Conservation (phyloP, 345 rosid genomes). For the Trapa incisa region DNA sequence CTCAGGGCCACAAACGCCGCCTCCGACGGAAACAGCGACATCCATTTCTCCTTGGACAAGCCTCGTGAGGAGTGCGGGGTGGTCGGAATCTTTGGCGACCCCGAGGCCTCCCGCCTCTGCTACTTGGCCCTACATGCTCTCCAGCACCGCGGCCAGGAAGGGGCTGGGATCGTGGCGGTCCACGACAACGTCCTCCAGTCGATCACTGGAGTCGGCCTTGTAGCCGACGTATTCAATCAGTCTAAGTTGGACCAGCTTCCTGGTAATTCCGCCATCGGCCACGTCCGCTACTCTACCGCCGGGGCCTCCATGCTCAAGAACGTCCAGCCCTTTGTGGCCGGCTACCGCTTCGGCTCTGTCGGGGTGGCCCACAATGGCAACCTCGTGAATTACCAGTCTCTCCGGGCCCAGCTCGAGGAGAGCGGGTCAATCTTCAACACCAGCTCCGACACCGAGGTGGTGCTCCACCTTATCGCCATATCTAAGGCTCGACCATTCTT, state of each 20-base stretch:
- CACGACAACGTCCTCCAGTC: conserved; percentile 59
- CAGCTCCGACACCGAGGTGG: conserved; percentile 92
- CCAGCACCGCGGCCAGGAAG: conserved; percentile 98
- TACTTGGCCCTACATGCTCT: conserved; percentile 88
- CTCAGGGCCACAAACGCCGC: conserved; percentile 7
- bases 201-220: conserved; percentile 86
- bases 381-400: conserved; percentile 56
- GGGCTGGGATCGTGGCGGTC: conserved; percentile 94
- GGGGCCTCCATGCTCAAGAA: conserved; percentile 91
- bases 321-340: conserved; percentile 98
- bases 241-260: conserved; percentile 79
- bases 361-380: conserved; percentile 97
- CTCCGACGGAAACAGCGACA: conserved; percentile 7
- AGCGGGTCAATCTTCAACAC: conserved; percentile 88
- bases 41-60: conserved; percentile 44
- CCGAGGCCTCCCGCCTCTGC: conserved; percentile 86
- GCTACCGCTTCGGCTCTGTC: conserved; percentile 71
- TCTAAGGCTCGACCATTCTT: conserved; percentile 87
- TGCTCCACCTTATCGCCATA: conserved; percentile 83
- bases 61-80: conserved; percentile 98
- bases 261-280: conserved; percentile 79
- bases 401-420: conserved; percentile 68
- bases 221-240: conserved; percentile 80
- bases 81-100: conserved; percentile 82
- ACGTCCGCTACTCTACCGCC: conserved; percentile 91